phyloP scores from a whole-genome alignment of 352 stramenopile genomes.

The Stephanocyclus meneghinianus region DNA sequence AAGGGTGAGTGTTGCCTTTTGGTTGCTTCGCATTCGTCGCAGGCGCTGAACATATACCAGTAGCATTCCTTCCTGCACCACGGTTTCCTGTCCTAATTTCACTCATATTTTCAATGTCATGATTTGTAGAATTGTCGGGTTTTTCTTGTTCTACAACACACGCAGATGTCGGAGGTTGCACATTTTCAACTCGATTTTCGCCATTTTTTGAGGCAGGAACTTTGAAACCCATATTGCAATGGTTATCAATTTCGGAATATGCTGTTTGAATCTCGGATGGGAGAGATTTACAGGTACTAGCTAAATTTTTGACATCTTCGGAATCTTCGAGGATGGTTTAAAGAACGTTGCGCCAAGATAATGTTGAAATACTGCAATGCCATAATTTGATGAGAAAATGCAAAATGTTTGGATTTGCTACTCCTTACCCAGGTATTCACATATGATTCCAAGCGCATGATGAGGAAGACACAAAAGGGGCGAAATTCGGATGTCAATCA shows the following conservation, averaged over 20 bases:
- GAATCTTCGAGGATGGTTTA: constrained; percentile 8
- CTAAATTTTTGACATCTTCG: constrained; percentile 60
- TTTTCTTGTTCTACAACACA: constrained; percentile 22
- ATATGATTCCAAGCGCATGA: constrained; percentile 58
- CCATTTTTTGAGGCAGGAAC: background rate
- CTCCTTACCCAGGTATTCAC: constrained; percentile 57
- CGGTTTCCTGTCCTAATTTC: background rate
- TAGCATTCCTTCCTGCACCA: constrained; percentile 3
- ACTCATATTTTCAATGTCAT: background rate
- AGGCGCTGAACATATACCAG: background rate
- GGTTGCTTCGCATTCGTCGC: background rate
- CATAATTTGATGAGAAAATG: background rate
- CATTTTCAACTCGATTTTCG: background rate
- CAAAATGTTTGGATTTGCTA: background rate
- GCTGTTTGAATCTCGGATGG: constrained; percentile 59
- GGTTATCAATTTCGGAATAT: constrained; percentile 23
- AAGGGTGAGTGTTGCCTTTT: background rate
- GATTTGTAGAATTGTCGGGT: background rate
- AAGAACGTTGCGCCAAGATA: background rate
- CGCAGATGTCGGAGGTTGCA: constrained; percentile 1
- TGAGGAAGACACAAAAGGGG: constrained; percentile 66
- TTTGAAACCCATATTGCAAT: background rate
- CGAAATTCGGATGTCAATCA: constrained; percentile 61
- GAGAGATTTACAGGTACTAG: constrained; percentile 71
- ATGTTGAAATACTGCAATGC: background rate